A percentile compares a stretch with the other conserved stretches of the same genome.
These are phyloP conservation scores for Leccinum barrowsii DNA, from an alignment of 768 basidiomycete genomes.

Conservation along the genomic window DNA sequence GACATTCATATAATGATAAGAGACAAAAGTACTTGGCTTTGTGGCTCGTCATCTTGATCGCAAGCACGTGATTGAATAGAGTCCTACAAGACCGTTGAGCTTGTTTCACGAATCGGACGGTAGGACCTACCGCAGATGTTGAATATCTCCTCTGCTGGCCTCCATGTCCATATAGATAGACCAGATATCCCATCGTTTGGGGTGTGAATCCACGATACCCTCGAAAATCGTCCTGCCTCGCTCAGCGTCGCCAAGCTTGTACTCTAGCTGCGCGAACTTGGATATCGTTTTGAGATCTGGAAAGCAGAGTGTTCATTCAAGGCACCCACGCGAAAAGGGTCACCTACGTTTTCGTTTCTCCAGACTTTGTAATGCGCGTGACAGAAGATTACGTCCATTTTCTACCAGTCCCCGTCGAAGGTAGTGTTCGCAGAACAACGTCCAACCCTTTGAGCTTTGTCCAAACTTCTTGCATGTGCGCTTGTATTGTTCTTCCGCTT, in stretches of 20 bases:
- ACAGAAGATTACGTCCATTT: conserved; percentile 79
- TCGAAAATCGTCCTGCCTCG: conserved; percentile 95
- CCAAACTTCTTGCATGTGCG: conserved; percentile 92
- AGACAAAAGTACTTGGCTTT: conserved; percentile 84
- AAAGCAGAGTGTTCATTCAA: background rate
- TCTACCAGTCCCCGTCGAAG: conserved; percentile 70
- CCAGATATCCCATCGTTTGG: conserved; percentile 95
- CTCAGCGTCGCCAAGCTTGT: conserved; percentile 90
- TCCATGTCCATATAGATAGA: conserved; percentile 97
- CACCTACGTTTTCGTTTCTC: conserved; percentile 90
- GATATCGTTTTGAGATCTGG: conserved; percentile 94
- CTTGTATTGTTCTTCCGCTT: conserved; percentile 90
- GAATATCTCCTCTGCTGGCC: conserved; percentile 72
- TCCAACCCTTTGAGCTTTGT: conserved; percentile 92
- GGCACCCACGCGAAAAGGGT: background rate
- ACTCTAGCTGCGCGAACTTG: conserved; percentile 93
- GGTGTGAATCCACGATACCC: conserved; percentile 92
- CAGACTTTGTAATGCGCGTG: conserved; percentile 84
- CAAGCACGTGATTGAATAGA: conserved; percentile 81
- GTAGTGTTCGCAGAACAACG: conserved; percentile 79
- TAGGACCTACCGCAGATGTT: conserved; percentile 60
- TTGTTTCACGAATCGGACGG: background rate
- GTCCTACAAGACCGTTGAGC: conserved; percentile 45
- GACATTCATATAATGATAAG: background rate
- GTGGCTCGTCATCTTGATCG: conserved; percentile 86